These are phyloP conservation scores for Coemansia nantahalensis DNA, from an alignment of 192 early-diverging fungal species.

Conservation along the genomic window DNA sequence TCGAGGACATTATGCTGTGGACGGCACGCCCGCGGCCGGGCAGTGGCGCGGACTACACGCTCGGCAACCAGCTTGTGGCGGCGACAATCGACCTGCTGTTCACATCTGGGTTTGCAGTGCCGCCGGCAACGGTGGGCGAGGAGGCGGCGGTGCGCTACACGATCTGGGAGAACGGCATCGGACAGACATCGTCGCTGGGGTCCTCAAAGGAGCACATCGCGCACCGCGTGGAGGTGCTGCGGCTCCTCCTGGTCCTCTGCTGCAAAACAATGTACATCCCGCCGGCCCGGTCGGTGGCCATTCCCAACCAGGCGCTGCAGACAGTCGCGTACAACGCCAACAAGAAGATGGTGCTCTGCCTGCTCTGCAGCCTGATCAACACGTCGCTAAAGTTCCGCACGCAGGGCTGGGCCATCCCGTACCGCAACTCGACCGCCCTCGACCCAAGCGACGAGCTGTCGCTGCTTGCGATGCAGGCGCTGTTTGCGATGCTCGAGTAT, in stretches of 20 bases:
- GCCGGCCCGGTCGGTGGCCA: conserved; percentile 20
- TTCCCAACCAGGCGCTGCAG: conserved; percentile 37
- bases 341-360: conserved; percentile 65
- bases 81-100: conserved; percentile 60
- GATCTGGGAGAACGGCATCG: conserved; percentile 78
- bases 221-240: conserved; percentile 75
- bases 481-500: conserved; percentile 67
- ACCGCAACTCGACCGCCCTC: conserved; percentile 76
- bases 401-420: conserved; percentile 83
- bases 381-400: conserved; percentile 80
- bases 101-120: conserved; percentile 69
- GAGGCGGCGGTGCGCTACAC: conserved; percentile 58
- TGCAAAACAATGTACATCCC: conserved; percentile 80
- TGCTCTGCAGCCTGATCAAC: conserved; percentile 86
- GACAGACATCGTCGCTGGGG: conserved; percentile 65
- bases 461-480: conserved; percentile 63
- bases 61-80: conserved; percentile 58
- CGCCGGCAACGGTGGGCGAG: conserved; percentile 50
- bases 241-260: conserved; percentile 73
- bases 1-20: conserved; percentile 50
- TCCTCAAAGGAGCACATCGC: conserved; percentile 65
- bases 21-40: conserved; percentile 40
- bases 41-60: conserved; percentile 35
- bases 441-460: conserved; percentile 74
- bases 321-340: conserved; percentile 44